Conservation (phyloP, 257 asterid genomes). For the Dorcoceras hygrometricum region DNA sequence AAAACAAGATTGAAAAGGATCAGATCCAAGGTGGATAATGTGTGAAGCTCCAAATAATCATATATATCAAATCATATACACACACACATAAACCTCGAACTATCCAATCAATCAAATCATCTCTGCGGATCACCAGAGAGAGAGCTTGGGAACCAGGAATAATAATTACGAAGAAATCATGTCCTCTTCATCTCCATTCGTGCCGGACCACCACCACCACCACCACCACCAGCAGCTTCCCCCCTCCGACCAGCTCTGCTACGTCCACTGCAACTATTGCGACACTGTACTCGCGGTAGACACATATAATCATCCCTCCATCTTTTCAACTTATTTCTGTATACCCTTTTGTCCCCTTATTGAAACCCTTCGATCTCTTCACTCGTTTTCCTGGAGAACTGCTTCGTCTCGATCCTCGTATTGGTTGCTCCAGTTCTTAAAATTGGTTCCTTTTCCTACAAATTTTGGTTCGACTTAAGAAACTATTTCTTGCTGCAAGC, state of each 20-base stretch:
- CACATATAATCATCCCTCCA: neutral
- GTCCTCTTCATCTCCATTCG: neutral
- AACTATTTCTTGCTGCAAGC: too few relatives aligned
- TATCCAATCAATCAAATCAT: neutral
- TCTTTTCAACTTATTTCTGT: too few relatives aligned
- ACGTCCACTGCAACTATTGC: slow-evolving; percentile 89
- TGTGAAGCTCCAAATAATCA: neutral
- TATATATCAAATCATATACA: neutral
- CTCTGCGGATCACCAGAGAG: neutral
- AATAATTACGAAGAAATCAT: too few relatives aligned
- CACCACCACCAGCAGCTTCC: slow-evolving; percentile 51
- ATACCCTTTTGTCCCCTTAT: neutral
- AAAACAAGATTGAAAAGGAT: neutral
- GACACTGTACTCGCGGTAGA: slow-evolving; percentile 93
- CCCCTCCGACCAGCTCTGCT: slow-evolving; percentile 86
- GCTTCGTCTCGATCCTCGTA: neutral
- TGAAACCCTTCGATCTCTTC: slow-evolving; percentile 1
- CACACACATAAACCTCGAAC: neutral
- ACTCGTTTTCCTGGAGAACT: neutral
- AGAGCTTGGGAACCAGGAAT: neutral
- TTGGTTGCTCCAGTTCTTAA: neutral
- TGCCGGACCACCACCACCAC: slow-evolving; percentile 24
- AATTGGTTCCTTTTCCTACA: neutral
- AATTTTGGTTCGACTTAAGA: neutral
- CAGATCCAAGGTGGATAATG: neutral